These are phyloP conservation scores for Termitomyces sp. DNA, from an alignment of 768 basidiomycete genomes.

Conservation along the genomic window DNA sequence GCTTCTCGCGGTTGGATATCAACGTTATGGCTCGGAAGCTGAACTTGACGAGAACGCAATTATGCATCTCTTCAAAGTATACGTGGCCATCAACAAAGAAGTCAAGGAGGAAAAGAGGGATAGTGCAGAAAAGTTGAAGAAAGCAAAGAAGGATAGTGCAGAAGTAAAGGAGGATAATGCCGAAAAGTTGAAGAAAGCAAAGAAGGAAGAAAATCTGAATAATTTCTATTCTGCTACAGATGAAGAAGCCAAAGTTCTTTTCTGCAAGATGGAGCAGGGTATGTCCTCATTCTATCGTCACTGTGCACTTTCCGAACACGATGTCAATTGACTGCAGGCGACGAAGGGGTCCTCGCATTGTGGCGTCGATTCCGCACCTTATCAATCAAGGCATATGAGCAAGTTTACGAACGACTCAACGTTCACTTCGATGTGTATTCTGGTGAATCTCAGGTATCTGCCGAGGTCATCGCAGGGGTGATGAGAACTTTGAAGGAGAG, in stretches of 20 bases:
- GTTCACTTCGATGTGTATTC: slow-evolving; percentile 87
- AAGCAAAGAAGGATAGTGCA: slow-evolving; percentile 22
- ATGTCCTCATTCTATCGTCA: neutral
- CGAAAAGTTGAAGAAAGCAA: slow-evolving; percentile 24
- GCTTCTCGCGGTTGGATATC: slow-evolving; percentile 82
- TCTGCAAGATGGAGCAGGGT: slow-evolving; percentile 8
- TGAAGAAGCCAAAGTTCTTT: slow-evolving; percentile 56
- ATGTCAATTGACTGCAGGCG: slow-evolving; percentile 33
- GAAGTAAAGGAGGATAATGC: slow-evolving; percentile 35
- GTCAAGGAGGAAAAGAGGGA: slow-evolving; percentile 32
- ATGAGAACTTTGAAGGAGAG: slow-evolving; percentile 60
- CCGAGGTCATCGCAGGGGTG: slow-evolving; percentile 63
- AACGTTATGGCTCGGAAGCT: slow-evolving; percentile 83
- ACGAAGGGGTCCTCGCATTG: slow-evolving; percentile 72
- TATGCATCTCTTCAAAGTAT: slow-evolving; percentile 88
- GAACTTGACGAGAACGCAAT: slow-evolving; percentile 82
- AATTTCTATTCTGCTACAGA: slow-evolving; percentile 72
- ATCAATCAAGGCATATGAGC: slow-evolving; percentile 80
- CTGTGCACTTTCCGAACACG: too few species aligned
- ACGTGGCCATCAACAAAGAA: slow-evolving; percentile 85
- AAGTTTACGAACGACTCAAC: slow-evolving; percentile 84
- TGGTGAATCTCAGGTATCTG: slow-evolving; percentile 77
- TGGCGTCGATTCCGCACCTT: slow-evolving; percentile 91
- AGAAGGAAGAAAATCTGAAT: slow-evolving; percentile 31
- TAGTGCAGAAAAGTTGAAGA: slow-evolving; percentile 16